Evolutionary conservation across 768 basidiomycete genomes (phyloP).

Genomic region (Boletellus sp.): DNA sequence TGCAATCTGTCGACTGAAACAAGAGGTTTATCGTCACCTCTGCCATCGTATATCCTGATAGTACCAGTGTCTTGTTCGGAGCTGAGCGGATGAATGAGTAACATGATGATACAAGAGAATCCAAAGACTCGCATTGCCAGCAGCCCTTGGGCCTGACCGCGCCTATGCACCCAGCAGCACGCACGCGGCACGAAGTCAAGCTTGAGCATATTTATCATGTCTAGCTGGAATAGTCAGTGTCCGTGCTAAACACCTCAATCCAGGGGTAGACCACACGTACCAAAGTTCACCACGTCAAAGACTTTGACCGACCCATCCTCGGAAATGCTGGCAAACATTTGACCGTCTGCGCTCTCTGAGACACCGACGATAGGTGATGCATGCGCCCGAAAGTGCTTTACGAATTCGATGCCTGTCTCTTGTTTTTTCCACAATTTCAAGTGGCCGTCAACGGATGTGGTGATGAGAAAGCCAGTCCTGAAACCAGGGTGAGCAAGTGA

Average conservation of each 20-base stretch:
- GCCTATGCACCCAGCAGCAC: slow-evolving; percentile 93
- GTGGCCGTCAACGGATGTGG: slow-evolving; percentile 92
- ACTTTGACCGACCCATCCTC: slow-evolving; percentile 93
- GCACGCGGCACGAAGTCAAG: slow-evolving; percentile 80
- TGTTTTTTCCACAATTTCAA: slow-evolving; percentile 99
- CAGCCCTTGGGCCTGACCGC: slow-evolving; percentile 82
- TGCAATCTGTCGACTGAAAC: slow-evolving; percentile 77
- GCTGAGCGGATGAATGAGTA: slow-evolving; percentile 39
- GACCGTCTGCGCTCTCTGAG: slow-evolving; percentile 87
- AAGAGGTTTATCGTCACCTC: slow-evolving; percentile 78
- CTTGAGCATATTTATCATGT: slow-evolving; percentile 99
- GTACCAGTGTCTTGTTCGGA: slow-evolving; percentile 72
- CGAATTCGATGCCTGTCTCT: slow-evolving; percentile 92
- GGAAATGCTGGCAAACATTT: slow-evolving; percentile 85
- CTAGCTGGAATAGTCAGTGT: slow-evolving; percentile 37
- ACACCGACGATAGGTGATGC: slow-evolving; percentile 74
- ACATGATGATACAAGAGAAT: neutral
- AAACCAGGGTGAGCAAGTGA: slow-evolving; percentile 4
- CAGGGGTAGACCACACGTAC: slow-evolving; percentile 43
- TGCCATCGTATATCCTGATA: slow-evolving; percentile 89
- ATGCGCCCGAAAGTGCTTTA: slow-evolving; percentile 96
- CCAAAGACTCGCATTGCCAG: slow-evolving; percentile 74
- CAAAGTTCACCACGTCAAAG: slow-evolving; percentile 97
- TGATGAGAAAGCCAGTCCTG: slow-evolving; percentile 91
- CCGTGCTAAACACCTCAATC: neutral